These are phyloP conservation scores for Verticillium isaacii DNA, from an alignment of 2,329 filamentous ascomycete genomes.

Conservation along the genomic window DNA sequence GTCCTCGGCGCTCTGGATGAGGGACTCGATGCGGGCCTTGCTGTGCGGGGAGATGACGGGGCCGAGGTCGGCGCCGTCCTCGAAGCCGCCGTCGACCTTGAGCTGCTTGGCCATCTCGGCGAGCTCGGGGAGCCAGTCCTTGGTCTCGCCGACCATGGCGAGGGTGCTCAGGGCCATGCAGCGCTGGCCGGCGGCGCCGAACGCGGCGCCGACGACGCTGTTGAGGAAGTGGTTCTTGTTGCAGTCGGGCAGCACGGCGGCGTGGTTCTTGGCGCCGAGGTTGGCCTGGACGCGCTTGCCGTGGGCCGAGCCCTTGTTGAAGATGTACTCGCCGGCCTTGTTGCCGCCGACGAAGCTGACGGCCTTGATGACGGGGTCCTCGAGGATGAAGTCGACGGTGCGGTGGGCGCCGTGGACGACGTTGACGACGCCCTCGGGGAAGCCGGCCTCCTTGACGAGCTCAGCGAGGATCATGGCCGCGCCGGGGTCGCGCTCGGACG, in stretches of 20 bases:
- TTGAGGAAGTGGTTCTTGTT: slow-evolving; percentile 90
- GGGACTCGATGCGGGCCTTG: slow-evolving; percentile 70
- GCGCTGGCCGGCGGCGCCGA: slow-evolving; percentile 78
- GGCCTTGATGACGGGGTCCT: slow-evolving; percentile 80
- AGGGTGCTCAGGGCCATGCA: slow-evolving; percentile 84
- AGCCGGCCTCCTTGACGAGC: slow-evolving; percentile 73
- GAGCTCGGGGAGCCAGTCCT: slow-evolving; percentile 75
- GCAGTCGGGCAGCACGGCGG: slow-evolving; percentile 76
- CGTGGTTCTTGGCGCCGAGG: slow-evolving; percentile 84
- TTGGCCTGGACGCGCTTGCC: slow-evolving; percentile 88
- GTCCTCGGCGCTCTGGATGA: slow-evolving; percentile 72
- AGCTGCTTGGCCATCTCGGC: slow-evolving; percentile 70
- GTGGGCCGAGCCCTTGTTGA: slow-evolving; percentile 70
- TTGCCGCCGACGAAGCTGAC: slow-evolving; percentile 84
- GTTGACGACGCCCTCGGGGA: slow-evolving; percentile 78
- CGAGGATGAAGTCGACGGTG: slow-evolving; percentile 82
- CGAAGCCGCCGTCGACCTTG: slow-evolving; percentile 75
- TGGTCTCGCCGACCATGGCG: slow-evolving; percentile 80
- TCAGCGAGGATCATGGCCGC: slow-evolving; percentile 83
- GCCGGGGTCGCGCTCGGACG: slow-evolving; percentile 79
- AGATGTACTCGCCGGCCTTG: slow-evolving; percentile 87
- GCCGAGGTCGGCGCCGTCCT: slow-evolving; percentile 72
- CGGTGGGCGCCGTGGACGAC: slow-evolving; percentile 75
- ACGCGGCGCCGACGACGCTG: slow-evolving; percentile 77
- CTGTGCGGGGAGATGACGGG: slow-evolving; percentile 78